Base-by-base conservation (phyloP, 2,329 filamentous ascomycete species). In the Fusarium globosum region DNA sequence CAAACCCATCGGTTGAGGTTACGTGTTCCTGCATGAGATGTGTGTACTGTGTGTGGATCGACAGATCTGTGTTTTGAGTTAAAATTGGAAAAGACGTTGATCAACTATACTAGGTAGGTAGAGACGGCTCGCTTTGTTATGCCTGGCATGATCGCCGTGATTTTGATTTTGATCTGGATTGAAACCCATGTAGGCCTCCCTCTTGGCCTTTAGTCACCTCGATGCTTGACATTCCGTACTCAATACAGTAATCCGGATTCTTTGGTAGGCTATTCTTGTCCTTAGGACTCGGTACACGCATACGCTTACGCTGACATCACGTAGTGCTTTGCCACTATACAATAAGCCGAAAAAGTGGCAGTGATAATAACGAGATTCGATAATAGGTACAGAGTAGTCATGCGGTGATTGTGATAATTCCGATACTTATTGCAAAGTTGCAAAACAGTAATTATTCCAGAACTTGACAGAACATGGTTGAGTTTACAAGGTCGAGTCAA, bases 1-100 rank as follows among this genome's bases (percentile, higher is more conserved):
- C 30, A 46, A 41, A 53, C 41, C 38, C 39, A 48, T 28, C 18
- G 7, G 51, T 43, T 21, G 30, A 43, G 53, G 68, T 71, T 67
- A 55, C 67, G 67, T 55, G 66, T 69, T 70, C 66, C 60, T 69
- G 65, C 52, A 43, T 69, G 28, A 61, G 48, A 70, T 70, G 35
- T 72, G 41, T 41, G 49, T 70, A 52, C n/a, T 52, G 30, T 57
- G 26, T 57, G 61, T 70, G 60, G 61, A 52, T 49, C 46, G 38
- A 59, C 38, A 70, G 59, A 69, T 70, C 41, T 70, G 33, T 69
- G 30, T 39, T 49, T 49, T 41, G 49, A 43, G 67, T 67, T 53
- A 57, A 57, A 62, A 71, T 43, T 69, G 52, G 61, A 68, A 68
- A 39, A 57, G 51, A 26, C 53, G 41, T 46, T 51, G 68, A 71